A percentile compares a stretch with the other conserved stretches of the same genome.
phyloP scores from a whole-genome alignment of 805 yeast genomes.

The Wickerhamiella kurtzmanii region DNA sequence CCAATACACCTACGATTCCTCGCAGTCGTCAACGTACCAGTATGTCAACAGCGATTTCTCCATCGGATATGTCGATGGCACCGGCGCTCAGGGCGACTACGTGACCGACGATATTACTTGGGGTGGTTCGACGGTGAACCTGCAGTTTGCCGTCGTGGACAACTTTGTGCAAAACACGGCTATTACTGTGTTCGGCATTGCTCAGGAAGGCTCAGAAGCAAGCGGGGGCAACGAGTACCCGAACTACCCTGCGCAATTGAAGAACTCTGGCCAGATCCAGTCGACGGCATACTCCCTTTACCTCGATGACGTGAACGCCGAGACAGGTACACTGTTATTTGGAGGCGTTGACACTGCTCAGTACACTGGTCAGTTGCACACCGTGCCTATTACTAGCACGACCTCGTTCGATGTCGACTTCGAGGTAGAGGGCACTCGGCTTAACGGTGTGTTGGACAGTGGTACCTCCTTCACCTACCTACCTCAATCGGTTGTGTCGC shows the following conservation, averaged over 20 bases:
- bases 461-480: conserved; percentile 38
- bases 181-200: conserved; percentile 12
- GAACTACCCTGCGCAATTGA: conserved; percentile 26
- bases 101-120: conserved; percentile 47
- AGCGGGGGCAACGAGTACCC: conserved; percentile 13
- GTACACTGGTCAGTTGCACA: conserved; percentile 35
- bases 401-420: conserved; percentile 10
- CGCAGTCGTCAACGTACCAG: conserved; percentile 18
- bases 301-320: conserved; percentile 25
- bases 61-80: conserved; percentile 26
- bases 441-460: conserved; percentile 32
- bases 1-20: conserved; percentile 6
- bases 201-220: conserved; percentile 5
- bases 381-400: conserved; percentile 8
- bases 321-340: conserved; percentile 26
- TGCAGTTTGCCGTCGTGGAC: conserved; percentile 10
- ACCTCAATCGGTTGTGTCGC: conserved; percentile 22
- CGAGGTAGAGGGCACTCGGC: conserved; percentile 6
- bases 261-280: conserved; percentile 30
- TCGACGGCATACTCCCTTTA: conserved; percentile 35
- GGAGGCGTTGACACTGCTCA: conserved; percentile 60
- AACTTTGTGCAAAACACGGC: conserved; percentile 5
- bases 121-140: conserved; percentile 32
- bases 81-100: conserved; percentile 36
- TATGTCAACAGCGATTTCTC: conserved; percentile 16